Evolutionary conservation across 2,329 filamentous ascomycete species (phyloP).

Genomic region (Aspergillus puulaauensis): DNA sequence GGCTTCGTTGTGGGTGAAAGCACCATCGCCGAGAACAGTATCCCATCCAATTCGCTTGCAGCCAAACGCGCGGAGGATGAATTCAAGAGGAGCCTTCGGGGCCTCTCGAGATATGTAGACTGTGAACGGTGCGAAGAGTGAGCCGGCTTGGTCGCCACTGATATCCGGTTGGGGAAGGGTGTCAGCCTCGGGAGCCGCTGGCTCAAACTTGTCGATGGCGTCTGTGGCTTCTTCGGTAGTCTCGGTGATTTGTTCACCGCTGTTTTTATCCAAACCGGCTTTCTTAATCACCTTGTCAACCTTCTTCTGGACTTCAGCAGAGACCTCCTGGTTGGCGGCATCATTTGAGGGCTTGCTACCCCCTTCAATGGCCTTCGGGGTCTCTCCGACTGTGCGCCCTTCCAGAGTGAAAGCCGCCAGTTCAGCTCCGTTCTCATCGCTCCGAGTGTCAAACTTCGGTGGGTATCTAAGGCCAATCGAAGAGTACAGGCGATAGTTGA

Average conservation of each 20-base stretch:
- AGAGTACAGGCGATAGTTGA: conserved; percentile 95
- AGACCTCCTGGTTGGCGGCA: conserved; percentile 56
- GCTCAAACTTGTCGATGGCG: conserved; percentile 88
- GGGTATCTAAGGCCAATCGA: conserved; percentile 90
- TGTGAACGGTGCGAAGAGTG: conserved; percentile 84
- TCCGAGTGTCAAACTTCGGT: conserved; percentile 83
- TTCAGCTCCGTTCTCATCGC: conserved; percentile 87
- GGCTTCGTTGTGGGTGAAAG: conserved; percentile 85
- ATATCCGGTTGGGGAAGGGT: conserved; percentile 75
- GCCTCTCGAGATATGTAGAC: conserved; percentile 94
- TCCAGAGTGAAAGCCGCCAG: conserved; percentile 89
- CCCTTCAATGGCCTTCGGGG: conserved; percentile 53
- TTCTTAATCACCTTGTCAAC: conserved; percentile 57
- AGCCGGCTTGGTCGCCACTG: conserved; percentile 64
- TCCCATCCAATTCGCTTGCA: conserved; percentile 98
- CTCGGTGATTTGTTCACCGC: conserved; percentile 45
- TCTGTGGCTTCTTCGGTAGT: conserved; percentile 54
- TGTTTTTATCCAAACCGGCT: conserved; percentile 40
- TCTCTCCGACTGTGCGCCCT: conserved; percentile 59
- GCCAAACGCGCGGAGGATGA: conserved; percentile 88
- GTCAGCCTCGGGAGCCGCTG: conserved; percentile 80
- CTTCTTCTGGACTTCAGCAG: conserved; percentile 68
- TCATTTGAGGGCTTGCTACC: conserved; percentile 54
- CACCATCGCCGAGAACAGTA: conserved; percentile 80
- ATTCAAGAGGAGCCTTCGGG: conserved; percentile 84